Conservation (phyloP, 257 asterid species). For the Echium plantagineum region DNA sequence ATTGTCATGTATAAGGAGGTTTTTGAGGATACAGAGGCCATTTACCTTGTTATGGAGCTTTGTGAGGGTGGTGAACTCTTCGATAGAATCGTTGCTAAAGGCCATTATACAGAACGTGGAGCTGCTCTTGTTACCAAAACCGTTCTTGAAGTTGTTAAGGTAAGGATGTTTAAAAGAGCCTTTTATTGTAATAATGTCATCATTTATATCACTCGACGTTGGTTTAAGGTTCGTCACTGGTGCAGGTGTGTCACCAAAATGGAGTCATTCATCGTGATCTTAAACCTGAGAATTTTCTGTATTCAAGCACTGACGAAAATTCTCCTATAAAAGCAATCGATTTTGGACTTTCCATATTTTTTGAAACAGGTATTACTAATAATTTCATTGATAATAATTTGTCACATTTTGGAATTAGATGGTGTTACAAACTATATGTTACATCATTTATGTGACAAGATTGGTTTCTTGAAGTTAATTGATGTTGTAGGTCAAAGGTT, state of each 20-base stretch:
- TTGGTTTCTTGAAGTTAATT: neutral
- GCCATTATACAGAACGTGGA: constrained; percentile 81
- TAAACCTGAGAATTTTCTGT: constrained; percentile 76
- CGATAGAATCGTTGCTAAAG: constrained; percentile 65
- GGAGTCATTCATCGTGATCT: constrained; percentile 84
- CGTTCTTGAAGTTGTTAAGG: constrained; percentile 78
- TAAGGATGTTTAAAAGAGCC: no score
- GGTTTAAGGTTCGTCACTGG: no score
- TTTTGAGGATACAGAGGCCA: constrained; percentile 64
- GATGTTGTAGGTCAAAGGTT: constrained; percentile 47
- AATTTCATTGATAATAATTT: no score
- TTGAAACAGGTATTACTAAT: constrained; percentile 37
- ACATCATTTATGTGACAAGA: no score
- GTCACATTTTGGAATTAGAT: neutral
- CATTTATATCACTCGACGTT: no score
- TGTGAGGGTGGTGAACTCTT: constrained; percentile 82
- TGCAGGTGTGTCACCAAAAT: constrained; percentile 62
- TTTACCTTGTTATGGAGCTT: constrained; percentile 81
- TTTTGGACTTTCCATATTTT: constrained; percentile 78
- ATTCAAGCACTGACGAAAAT: constrained; percentile 36
- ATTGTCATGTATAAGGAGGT: constrained; percentile 66
- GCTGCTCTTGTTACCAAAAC: constrained; percentile 69
- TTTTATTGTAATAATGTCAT: no score
- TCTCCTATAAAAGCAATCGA: constrained; percentile 74
- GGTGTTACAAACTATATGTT: neutral